These are phyloP conservation scores for Alternaria panax DNA, from an alignment of 2,329 filamentous ascomycete genomes.

Conservation along the genomic window DNA sequence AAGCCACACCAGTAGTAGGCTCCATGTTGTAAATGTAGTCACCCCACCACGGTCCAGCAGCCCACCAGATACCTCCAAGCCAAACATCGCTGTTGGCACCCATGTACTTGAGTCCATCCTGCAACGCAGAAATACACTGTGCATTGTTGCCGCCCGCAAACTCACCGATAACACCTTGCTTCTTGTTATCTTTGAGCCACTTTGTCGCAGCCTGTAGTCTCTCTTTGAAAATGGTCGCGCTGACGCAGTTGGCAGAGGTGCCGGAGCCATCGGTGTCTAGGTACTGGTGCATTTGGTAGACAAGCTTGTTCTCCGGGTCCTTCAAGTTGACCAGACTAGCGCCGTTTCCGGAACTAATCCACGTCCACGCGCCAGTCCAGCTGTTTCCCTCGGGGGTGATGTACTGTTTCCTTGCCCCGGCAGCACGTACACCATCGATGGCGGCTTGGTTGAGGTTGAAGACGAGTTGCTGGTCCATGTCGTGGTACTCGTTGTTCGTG, in stretches of 20 bases:
- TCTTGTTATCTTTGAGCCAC: slow-evolving; percentile 63
- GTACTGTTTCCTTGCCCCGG: slow-evolving; percentile 59
- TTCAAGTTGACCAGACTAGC: slow-evolving; percentile 57
- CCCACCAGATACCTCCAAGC: slow-evolving; percentile 63
- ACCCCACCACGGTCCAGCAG: slow-evolving; percentile 62
- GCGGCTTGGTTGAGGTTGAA: slow-evolving; percentile 57
- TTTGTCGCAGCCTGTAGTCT: slow-evolving; percentile 60
- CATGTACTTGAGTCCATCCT: slow-evolving; percentile 59
- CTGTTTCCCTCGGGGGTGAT: slow-evolving; percentile 68
- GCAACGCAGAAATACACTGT: slow-evolving; percentile 59
- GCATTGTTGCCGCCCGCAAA: slow-evolving; percentile 62
- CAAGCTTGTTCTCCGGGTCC: slow-evolving; percentile 61
- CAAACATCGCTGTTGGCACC: slow-evolving; percentile 61
- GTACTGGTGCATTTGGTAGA: slow-evolving; percentile 71
- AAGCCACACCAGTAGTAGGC: slow-evolving; percentile 56
- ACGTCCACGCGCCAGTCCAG: slow-evolving; percentile 57
- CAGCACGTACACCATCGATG: slow-evolving; percentile 56
- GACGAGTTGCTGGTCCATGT: slow-evolving; percentile 55
- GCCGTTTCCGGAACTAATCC: slow-evolving; percentile 58
- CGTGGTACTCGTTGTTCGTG: slow-evolving; percentile 58
- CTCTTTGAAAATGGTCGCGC: slow-evolving; percentile 61
- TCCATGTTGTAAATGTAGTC: slow-evolving; percentile 60
- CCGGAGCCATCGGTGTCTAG: slow-evolving; percentile 65
- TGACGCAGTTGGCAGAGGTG: slow-evolving; percentile 60
- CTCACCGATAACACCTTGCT: slow-evolving; percentile 63